These are phyloP conservation scores for Pisolithus sp. DNA, from an alignment of 768 basidiomycete genomes.

Conservation along the genomic window DNA sequence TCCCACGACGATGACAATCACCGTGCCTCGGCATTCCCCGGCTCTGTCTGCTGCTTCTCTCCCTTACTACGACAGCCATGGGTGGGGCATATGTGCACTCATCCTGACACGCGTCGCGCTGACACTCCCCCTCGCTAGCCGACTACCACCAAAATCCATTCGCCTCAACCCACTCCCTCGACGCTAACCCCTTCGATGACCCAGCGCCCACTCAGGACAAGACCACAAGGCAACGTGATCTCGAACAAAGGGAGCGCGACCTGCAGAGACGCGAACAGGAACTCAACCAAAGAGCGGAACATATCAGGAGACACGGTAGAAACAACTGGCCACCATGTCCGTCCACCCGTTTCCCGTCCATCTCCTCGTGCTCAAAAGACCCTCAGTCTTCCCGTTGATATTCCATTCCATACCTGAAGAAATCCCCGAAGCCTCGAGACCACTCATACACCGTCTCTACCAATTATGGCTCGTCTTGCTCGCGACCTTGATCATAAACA, in stretches of 20 bases:
- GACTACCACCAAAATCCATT: conserved; percentile 67
- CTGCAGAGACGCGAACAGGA: conserved; percentile 75
- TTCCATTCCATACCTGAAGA: conserved; percentile 90
- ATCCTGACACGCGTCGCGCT: too few species aligned
- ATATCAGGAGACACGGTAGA: conserved; percentile 66
- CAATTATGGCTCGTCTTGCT: conserved; percentile 91
- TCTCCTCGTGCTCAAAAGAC: conserved; percentile 15
- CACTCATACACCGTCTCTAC: conserved; percentile 80
- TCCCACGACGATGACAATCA: too few species aligned
- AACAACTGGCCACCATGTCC: conserved; percentile 93
- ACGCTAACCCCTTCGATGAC: conserved; percentile 88
- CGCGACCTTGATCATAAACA: conserved; percentile 78
- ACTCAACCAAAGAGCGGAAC: conserved; percentile 59
- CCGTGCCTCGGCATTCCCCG: too few species aligned
- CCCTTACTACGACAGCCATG: conserved; percentile 13
- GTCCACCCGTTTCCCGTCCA: conserved; percentile 24
- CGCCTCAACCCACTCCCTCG: conserved; percentile 77
- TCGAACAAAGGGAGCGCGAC: conserved; percentile 75
- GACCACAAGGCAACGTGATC: conserved; percentile 44
- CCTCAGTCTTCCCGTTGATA: conserved; percentile 83
- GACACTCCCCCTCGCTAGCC: conserved; percentile 7
- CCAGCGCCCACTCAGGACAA: conserved; percentile 41
- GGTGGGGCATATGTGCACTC: conserved; percentile 10
- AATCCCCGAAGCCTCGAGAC: conserved; percentile 75
- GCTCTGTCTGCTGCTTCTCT: too few species aligned